Evolutionary conservation across 805 yeast species (phyloP).

Genomic region (Saccharomycopsis lassenensis): DNA sequence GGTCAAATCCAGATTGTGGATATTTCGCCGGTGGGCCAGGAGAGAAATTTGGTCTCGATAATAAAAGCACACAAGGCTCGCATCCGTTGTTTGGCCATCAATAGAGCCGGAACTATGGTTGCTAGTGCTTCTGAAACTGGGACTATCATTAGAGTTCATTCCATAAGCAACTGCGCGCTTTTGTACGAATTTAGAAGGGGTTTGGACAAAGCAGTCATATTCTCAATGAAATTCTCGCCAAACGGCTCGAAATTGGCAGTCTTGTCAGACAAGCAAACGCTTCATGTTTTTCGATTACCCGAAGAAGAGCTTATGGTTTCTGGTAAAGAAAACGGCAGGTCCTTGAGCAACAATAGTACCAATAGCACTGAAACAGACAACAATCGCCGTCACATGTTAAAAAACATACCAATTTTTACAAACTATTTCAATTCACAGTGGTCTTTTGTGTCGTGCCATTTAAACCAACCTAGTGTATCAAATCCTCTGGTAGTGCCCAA

Average conservation of each 20-base stretch:
- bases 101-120: constrained; percentile 51
- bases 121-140: constrained; percentile 82
- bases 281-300: constrained; percentile 69
- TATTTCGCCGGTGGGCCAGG: constrained; percentile 54
- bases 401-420: constrained; percentile 13
- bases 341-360: not conserved
- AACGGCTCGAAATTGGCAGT: constrained; percentile 70
- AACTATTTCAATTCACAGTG: constrained; percentile 17
- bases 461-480: constrained; percentile 6
- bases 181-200: constrained; percentile 87
- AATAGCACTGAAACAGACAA: not conserved
- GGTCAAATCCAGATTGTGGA: constrained; percentile 81
- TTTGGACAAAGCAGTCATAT: constrained; percentile 69
- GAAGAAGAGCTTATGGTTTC: not conserved
- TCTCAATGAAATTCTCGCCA: constrained; percentile 76
- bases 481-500: constrained; percentile 3
- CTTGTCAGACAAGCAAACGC: constrained; percentile 77
- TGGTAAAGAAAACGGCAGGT: not conserved
- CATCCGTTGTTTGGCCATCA: constrained; percentile 52
- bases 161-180: constrained; percentile 55
- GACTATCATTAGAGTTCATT: constrained; percentile 65
- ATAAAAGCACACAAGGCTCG: constrained; percentile 67
- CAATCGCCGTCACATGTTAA: constrained; percentile 15
- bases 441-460: constrained; percentile 17
- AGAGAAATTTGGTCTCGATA: constrained; percentile 51